Percentiles rank a stretch among this genome's conserved stretches.
These are phyloP conservation scores for Wallacemonas sp. DNA, from an alignment of 208 protist genomes.

Conservation along the genomic window DNA sequence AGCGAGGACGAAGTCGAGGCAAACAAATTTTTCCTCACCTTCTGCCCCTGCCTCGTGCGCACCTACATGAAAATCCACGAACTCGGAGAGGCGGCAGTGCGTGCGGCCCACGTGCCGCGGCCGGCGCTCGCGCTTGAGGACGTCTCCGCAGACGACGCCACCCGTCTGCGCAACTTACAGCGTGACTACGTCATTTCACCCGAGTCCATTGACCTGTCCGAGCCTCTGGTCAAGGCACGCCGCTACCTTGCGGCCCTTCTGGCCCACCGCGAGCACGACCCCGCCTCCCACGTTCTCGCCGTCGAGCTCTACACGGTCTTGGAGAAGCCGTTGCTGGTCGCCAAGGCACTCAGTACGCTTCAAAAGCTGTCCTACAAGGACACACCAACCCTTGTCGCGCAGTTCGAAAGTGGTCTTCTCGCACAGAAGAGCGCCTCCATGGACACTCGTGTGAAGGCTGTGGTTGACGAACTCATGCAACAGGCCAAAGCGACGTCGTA, in stretches of 20 bases:
- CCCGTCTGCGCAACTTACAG: slow-evolving; percentile 53
- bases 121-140: slow-evolving; percentile 46
- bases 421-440: slow-evolving; percentile 14
- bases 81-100: slow-evolving; percentile 67
- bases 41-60: slow-evolving; percentile 70
- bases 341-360: slow-evolving; percentile 48
- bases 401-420: slow-evolving; percentile 50
- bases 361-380: slow-evolving; percentile 34
- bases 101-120: slow-evolving; percentile 64
- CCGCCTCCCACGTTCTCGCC: slow-evolving; percentile 63
- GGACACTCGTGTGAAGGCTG: slow-evolving; percentile 47
- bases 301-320: slow-evolving; percentile 65
- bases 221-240: slow-evolving; percentile 74
- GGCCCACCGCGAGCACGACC: slow-evolving; percentile 33
- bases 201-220: slow-evolving; percentile 57
- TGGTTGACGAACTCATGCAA: slow-evolving; percentile 55
- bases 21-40: slow-evolving; percentile 80
- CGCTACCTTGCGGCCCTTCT: slow-evolving; percentile 71
- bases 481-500: slow-evolving; percentile 18
- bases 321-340: slow-evolving; percentile 67
- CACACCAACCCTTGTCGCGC: slow-evolving; percentile 26
- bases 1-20: slow-evolving; percentile 67
- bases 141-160: slow-evolving; percentile 54
- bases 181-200: slow-evolving; percentile 55
- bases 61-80: slow-evolving; percentile 80